A percentile compares a stretch with the other conserved stretches of the same genome.
Evolutionary conservation across 2,329 filamentous ascomycete species (phyloP).

Genomic region (Cladosporium sp.): DNA sequence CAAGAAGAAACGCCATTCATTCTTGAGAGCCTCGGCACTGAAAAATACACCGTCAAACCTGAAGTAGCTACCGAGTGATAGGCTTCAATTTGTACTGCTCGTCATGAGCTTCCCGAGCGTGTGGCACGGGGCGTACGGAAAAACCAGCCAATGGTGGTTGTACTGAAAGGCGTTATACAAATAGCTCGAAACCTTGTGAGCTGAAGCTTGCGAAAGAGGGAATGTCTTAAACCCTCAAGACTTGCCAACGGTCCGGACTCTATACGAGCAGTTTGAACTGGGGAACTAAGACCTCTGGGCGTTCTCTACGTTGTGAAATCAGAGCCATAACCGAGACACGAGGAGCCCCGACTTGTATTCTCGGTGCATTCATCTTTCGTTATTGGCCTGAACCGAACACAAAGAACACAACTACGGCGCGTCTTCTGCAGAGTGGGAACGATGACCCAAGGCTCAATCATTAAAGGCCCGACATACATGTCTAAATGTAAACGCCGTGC

Average conservation of each 20-base stretch:
- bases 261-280: background rate
- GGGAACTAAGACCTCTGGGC: background rate
- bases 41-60: background rate
- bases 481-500: background rate
- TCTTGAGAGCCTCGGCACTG: background rate
- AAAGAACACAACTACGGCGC: background rate
- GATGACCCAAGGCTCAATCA: background rate
- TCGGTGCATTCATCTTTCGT: background rate
- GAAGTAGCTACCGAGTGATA: background rate
- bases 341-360: background rate
- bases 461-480: background rate
- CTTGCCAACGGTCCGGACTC: background rate
- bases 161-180: background rate
- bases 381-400: background rate
- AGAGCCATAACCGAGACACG: background rate
- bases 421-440: background rate
- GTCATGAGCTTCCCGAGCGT: background rate
- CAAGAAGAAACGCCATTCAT: background rate
- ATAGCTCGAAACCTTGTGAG: background rate
- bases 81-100: background rate
- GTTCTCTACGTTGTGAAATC: background rate
- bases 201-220: background rate
- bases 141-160: background rate
- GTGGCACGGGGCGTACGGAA: background rate
- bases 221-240: background rate